Base-by-base conservation (phyloP, 2,329 filamentous ascomycete species). In the Paracoccidioides brasiliensis region DNA sequence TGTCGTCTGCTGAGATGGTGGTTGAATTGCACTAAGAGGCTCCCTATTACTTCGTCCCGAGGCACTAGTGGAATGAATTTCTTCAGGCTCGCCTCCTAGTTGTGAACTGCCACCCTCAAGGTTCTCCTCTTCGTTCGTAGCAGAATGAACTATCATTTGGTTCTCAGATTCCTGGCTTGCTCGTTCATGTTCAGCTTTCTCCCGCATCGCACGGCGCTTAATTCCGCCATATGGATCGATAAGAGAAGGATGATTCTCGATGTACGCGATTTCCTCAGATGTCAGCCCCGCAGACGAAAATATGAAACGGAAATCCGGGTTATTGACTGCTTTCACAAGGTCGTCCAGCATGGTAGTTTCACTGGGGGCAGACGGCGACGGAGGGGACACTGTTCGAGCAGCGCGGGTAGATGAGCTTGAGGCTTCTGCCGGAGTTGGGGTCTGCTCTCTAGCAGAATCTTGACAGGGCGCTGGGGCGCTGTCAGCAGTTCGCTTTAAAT, bases 71-170 rank as follows among this genome's bases (percentile, higher is more conserved):
- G 66, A 71, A 28, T 88, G 84, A 59, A 80, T 78, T 61, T 95
- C 89, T 67, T 97, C 91, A 0, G 91, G 91, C 67, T 97, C 91
- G 45, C 91, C 91, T 56, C 91, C 91, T 15, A 97, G 78, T 57
- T 94, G 90, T 56, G 93, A 77, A 67, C 91, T 97, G 12, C 87
- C 88, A 61, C 86, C 86, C 69, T 93, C 90, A 1, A 83, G 82
- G 56, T 86, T 85, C 56, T 88, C 88, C 60, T 95, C 90, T 33
- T 78, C 76, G 46, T 78, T 76, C 3, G 71, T 70, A 44, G 70
- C 48, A 70, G 76, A 73, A 59, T 77, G 75, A 22, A 80, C 64
- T 30, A 78, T 69, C 49, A 75, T 71, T 60, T 82, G 78, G 3
- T 72, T 72, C 58, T 82, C 78, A 45, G 75, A 72, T 63, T 84